Evolutionary conservation across 2,329 filamentous ascomycete genomes (phyloP).

Genomic region (Colletotrichum spinosum): DNA sequence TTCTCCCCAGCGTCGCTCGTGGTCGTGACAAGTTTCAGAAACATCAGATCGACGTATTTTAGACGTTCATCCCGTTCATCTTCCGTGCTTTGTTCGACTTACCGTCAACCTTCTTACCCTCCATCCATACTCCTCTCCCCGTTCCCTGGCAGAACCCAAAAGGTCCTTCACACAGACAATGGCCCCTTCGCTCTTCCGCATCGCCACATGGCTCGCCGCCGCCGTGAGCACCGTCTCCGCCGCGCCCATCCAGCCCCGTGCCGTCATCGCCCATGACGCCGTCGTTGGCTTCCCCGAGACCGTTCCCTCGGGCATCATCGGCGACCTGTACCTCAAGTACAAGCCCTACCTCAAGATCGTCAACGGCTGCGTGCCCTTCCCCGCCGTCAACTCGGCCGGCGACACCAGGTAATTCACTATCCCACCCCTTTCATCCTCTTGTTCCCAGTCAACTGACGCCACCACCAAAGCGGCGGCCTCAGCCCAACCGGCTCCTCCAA

Average conservation of each 20-base stretch:
- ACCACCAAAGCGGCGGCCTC: constrained; percentile 43
- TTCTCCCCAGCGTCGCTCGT: constrained; percentile 14
- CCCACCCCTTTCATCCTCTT: neutral
- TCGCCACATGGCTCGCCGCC: constrained; percentile 36
- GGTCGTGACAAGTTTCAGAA: constrained; percentile 23
- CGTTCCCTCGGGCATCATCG: constrained; percentile 44
- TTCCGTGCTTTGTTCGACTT: neutral
- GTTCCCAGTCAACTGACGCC: constrained; percentile 11
- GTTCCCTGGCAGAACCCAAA: neutral
- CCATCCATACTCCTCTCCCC: neutral
- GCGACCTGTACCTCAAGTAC: constrained; percentile 48
- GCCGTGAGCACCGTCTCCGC: constrained; percentile 33
- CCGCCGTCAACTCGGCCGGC: constrained; percentile 68
- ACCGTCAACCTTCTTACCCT: neutral
- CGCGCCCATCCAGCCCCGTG: constrained; percentile 43
- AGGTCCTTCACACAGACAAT: constrained; percentile 11
- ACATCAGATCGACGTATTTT: constrained; percentile 20
- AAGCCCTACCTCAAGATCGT: constrained; percentile 55
- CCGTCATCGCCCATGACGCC: constrained; percentile 46
- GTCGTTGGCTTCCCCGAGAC: constrained; percentile 48
- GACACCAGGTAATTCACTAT: constrained; percentile 62
- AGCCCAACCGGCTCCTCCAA: constrained; percentile 41
- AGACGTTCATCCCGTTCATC: constrained; percentile 32
- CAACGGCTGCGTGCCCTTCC: constrained; percentile 72
- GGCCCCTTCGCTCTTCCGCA: constrained; percentile 35